phyloP scores from a whole-genome alignment of 495 filamentous ascomycete genomes.

The Annulohypoxylon stygium region DNA sequence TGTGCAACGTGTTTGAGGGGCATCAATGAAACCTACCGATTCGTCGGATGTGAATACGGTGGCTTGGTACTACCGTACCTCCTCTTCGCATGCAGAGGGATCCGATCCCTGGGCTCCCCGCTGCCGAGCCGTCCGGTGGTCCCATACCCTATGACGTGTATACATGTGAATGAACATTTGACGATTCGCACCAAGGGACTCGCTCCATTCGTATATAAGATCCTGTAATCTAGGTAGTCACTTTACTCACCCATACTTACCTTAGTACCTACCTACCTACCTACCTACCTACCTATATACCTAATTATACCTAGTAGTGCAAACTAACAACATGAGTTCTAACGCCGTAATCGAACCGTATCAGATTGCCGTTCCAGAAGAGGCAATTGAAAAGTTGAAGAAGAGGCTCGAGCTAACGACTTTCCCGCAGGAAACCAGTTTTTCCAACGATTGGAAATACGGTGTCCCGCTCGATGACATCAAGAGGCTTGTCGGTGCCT shows the following conservation, averaged over 20 bases:
- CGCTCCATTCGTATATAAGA: background rate
- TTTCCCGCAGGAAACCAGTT: constrained; percentile 46
- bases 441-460: constrained; percentile 44
- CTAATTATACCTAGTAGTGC: background rate
- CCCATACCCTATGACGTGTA: background rate
- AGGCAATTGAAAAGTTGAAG: constrained; percentile 29
- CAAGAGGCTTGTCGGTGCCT: constrained; percentile 33
- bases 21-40: background rate
- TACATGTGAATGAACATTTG: background rate
- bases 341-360: constrained; percentile 34
- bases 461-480: constrained; percentile 45
- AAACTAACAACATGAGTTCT: background rate
- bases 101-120: background rate
- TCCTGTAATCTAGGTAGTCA: background rate
- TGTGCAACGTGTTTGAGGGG: background rate
- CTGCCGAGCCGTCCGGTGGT: background rate
- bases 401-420: constrained; percentile 42
- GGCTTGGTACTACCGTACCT: background rate
- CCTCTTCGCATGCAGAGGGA: background rate
- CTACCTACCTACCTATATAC: no score
- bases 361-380: constrained; percentile 46
- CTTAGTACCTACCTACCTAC: background rate
- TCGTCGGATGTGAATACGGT: background rate
- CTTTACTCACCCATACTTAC: no score
- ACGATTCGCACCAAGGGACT: background rate